A percentile compares a stretch with the other conserved stretches of the same genome.
Evolutionary conservation across 768 basidiomycete genomes (phyloP).

Genomic region (Kwoniella heveanensis): DNA sequence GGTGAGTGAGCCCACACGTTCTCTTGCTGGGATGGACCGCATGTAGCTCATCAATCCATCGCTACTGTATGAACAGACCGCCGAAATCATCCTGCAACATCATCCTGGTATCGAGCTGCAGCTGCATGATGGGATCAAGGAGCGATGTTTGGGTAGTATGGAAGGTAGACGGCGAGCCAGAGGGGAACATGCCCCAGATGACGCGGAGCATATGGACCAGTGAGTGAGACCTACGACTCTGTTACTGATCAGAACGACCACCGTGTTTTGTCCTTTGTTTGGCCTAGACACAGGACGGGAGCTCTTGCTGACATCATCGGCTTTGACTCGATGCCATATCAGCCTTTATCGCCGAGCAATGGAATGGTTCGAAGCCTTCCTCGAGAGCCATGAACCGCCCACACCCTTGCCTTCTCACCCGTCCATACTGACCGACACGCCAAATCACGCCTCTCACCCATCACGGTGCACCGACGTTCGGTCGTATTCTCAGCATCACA

Average conservation of each 20-base stretch:
- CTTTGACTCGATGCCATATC: neutral
- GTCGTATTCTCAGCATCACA: neutral
- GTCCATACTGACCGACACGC: neutral
- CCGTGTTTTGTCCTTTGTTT: too few species aligned
- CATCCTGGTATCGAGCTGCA: conserved; percentile 27
- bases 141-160: conserved; percentile 36
- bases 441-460: neutral
- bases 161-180: conserved; percentile 27
- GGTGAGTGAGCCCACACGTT: too few species aligned
- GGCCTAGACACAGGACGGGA: too few species aligned
- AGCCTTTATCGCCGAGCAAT: conserved; percentile 26
- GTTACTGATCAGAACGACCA: too few species aligned
- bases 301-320: conserved; percentile 1
- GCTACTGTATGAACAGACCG: conserved; percentile 26
- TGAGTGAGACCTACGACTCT: conserved; percentile 12
- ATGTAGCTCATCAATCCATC: too few species aligned
- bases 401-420: conserved; percentile 4
- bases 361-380: conserved; percentile 33
- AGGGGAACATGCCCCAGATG: conserved; percentile 32
- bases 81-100: conserved; percentile 27
- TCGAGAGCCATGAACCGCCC: conserved; percentile 10
- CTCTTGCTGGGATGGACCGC: too few species aligned
- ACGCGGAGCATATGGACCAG: conserved; percentile 32
- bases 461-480: neutral
- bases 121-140: conserved; percentile 31